phyloP scores from a whole-genome alignment of 1,284 basidiomycete species.

The Ganoderma leucocontextum region DNA sequence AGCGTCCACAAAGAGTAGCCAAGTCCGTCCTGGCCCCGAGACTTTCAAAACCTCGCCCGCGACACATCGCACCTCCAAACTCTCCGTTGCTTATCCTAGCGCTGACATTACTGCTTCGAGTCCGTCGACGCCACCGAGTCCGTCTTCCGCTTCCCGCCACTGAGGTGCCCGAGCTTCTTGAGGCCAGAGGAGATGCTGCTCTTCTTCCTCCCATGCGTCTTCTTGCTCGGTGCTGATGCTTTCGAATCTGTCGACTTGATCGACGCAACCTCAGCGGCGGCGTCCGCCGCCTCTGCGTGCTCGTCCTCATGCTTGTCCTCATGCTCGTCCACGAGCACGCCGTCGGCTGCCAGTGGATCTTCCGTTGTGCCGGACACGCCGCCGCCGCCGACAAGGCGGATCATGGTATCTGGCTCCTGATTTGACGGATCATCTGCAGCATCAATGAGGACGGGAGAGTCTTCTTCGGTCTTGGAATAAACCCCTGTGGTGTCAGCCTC shows the following conservation, averaged over 20 bases:
- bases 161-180: slow-evolving; percentile 62
- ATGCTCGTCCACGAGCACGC: slow-evolving; percentile 37
- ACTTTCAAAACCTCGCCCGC: slow-evolving; percentile 3
- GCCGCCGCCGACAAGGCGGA: slow-evolving; percentile 66
- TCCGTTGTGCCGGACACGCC: slow-evolving; percentile 49
- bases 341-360: slow-evolving; percentile 37
- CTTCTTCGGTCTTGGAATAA: slow-evolving; percentile 31
- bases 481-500: slow-evolving; percentile 9
- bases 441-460: slow-evolving; percentile 35
- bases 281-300: slow-evolving; percentile 16
- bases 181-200: slow-evolving; percentile 58
- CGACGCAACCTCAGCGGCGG: slow-evolving; percentile 36
- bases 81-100: slow-evolving; percentile 8
- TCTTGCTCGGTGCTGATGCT: slow-evolving; percentile 32
- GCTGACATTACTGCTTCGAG: slow-evolving; percentile 26
- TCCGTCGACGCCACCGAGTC: slow-evolving; percentile 55
- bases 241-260: slow-evolving; percentile 38
- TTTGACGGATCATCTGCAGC: slow-evolving; percentile 29
- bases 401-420: slow-evolving; percentile 47
- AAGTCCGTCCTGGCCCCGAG: slow-evolving; percentile 10
- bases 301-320: slow-evolving; percentile 17
- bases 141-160: slow-evolving; percentile 56
- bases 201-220: slow-evolving; percentile 60
- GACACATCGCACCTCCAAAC: slow-evolving; percentile 10
- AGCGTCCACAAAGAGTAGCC: slow-evolving; percentile 27